phyloP scores from a whole-genome alignment of 305 asterid species.

The Withania somnifera region DNA sequence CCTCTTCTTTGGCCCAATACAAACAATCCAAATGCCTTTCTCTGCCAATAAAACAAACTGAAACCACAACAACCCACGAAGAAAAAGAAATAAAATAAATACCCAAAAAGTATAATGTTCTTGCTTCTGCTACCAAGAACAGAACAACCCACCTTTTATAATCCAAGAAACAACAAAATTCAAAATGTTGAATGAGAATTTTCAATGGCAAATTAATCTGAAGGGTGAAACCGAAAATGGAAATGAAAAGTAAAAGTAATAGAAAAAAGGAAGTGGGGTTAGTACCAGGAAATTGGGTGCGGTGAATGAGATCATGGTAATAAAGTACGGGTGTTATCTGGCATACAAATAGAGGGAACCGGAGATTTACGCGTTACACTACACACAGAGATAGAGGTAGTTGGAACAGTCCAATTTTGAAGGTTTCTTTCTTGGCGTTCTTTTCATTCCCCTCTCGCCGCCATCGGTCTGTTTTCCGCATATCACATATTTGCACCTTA shows the following conservation, averaged over 20 bases:
- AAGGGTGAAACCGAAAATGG: conserved; percentile 1
- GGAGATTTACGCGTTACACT: conserved; percentile 25
- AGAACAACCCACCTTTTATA: conserved; percentile 24
- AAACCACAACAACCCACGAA: background rate
- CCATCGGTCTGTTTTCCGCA: background rate
- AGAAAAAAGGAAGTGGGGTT: too few species aligned
- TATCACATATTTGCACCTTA: background rate
- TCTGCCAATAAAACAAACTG: conserved; percentile 44
- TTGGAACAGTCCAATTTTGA: conserved; percentile 16
- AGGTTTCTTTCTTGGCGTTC: conserved; percentile 1
- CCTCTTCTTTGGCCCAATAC: conserved; percentile 17
- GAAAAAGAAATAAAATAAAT: background rate
- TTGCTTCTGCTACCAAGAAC: conserved; percentile 8
- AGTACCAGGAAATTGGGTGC: conserved; percentile 25
- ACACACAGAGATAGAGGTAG: conserved; percentile 4
- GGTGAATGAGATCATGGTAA: conserved; percentile 24
- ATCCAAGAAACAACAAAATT: conserved; percentile 15
- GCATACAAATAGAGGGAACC: conserved; percentile 24
- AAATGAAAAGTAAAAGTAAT: too few species aligned
- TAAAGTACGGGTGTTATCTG: conserved; percentile 10
- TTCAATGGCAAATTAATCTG: conserved; percentile 2
- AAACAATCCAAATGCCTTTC: conserved; percentile 22
- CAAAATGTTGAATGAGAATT: background rate
- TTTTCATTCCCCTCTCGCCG: background rate
- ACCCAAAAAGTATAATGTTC: too few species aligned